phyloP scores from a whole-genome alignment of 176 grass and related monocot species.

The Canna indica region DNA sequence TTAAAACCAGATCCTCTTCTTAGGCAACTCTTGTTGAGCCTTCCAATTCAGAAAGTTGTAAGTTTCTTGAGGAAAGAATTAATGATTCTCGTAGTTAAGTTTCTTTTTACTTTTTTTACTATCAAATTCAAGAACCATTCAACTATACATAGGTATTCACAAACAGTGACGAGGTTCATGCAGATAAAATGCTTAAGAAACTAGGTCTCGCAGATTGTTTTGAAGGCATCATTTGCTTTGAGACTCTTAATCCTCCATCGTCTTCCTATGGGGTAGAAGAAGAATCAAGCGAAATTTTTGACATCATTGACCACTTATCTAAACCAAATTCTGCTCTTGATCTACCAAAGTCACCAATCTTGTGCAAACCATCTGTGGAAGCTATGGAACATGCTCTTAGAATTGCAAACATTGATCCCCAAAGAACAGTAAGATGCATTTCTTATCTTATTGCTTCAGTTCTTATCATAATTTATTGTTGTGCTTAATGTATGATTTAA shows the following conservation, averaged over 20 bases:
- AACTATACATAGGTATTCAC: constrained; percentile 67
- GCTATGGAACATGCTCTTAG: constrained; percentile 75
- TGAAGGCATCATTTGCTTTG: constrained; percentile 96
- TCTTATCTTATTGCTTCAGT: not conserved
- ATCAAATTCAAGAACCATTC: not conserved
- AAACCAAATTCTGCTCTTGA: constrained; percentile 21
- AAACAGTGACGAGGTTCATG: constrained; percentile 66
- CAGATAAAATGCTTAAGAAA: constrained; percentile 50
- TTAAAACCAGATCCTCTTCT: constrained; percentile 80
- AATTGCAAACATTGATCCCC: constrained; percentile 66
- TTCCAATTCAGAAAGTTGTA: constrained; percentile 82
- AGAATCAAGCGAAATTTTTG: constrained; percentile 34
- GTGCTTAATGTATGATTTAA: not conserved
- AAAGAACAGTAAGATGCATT: constrained; percentile 42
- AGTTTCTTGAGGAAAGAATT: not conserved
- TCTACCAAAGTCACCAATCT: constrained; percentile 63
- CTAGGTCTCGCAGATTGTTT: constrained; percentile 93
- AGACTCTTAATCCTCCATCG: constrained; percentile 78
- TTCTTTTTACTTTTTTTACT: not conserved
- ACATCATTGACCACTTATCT: constrained; percentile 65
- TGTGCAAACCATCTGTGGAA: constrained; percentile 82
- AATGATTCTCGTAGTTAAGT: not conserved
- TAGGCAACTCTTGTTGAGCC: constrained; percentile 72
- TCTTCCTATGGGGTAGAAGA: constrained; percentile 11
- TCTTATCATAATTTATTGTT: not conserved